These are phyloP conservation scores for Cryptococcus neoformans DNA, from an alignment of 1,284 basidiomycete genomes.

Conservation along the genomic window DNA sequence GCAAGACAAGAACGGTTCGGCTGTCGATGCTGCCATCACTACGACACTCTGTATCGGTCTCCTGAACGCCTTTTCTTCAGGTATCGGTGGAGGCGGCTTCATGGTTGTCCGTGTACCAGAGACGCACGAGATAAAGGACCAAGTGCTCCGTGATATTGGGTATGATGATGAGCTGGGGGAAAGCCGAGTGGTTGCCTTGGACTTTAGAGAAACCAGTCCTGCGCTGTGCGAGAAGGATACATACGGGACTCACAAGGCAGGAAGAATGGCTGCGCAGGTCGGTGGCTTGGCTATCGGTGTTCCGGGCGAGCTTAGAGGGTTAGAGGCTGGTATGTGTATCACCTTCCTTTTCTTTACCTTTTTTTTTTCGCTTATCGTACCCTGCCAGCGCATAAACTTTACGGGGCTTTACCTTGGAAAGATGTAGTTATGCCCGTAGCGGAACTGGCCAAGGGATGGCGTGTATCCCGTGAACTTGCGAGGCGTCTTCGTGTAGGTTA, in stretches of 20 bases:
- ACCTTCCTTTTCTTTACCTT: slow-evolving; percentile 35
- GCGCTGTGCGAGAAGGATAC: slow-evolving; percentile 67
- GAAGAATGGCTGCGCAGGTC: slow-evolving; percentile 65
- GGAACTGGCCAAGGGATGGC: slow-evolving; percentile 71
- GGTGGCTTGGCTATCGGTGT: slow-evolving; percentile 82
- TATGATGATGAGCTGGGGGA: slow-evolving; percentile 8
- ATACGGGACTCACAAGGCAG: slow-evolving; percentile 63
- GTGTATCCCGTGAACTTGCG: slow-evolving; percentile 69
- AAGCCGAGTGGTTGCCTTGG: slow-evolving; percentile 57
- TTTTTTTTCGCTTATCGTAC: neutral
- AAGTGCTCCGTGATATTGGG: slow-evolving; percentile 1
- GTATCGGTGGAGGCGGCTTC: slow-evolving; percentile 89
- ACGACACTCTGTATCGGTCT: slow-evolving; percentile 80
- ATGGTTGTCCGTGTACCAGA: slow-evolving; percentile 78
- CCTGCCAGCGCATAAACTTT: slow-evolving; percentile 37
- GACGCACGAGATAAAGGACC: slow-evolving; percentile 1
- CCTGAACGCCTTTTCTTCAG: slow-evolving; percentile 78
- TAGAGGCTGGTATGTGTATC: slow-evolving; percentile 58
- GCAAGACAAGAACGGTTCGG: slow-evolving; percentile 75
- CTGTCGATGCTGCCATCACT: slow-evolving; percentile 81
- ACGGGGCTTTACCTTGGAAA: slow-evolving; percentile 64
- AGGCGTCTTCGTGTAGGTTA: slow-evolving; percentile 63
- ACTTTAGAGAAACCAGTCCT: slow-evolving; percentile 87
- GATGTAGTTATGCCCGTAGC: slow-evolving; percentile 71
- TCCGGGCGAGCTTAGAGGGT: slow-evolving; percentile 80